These are phyloP conservation scores for Polytrichum formosum DNA, from an alignment of 225 moss, liverwort and hornwort genomes.

Conservation along the genomic window DNA sequence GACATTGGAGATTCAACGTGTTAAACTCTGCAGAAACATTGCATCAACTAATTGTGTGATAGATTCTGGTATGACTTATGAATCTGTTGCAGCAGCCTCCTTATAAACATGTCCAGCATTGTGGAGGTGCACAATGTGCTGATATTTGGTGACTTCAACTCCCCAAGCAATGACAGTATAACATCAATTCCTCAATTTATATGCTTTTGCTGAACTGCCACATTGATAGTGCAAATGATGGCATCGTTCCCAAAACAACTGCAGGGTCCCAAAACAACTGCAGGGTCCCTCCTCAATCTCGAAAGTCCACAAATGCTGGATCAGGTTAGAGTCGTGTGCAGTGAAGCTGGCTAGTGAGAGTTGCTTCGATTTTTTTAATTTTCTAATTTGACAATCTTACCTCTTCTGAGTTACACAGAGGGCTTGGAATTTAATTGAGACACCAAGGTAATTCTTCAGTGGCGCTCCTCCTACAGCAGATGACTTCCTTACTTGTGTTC, in stretches of 20 bases:
- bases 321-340: constrained; percentile 12
- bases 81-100: not conserved
- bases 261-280: constrained; percentile 4
- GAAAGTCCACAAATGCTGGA: constrained; percentile 4
- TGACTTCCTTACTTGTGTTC: not conserved
- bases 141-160: constrained; percentile 9
- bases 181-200: constrained; percentile 13
- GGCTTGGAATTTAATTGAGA: constrained; percentile 11
- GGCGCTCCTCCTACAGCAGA: too few relatives aligned
- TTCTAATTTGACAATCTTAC: constrained; percentile 8
- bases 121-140: constrained; percentile 6
- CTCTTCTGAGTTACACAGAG: constrained; percentile 7
- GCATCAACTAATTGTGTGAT: too few relatives aligned
- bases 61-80: too few relatives aligned
- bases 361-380: not conserved
- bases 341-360: constrained; percentile 15
- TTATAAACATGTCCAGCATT: constrained; percentile 3
- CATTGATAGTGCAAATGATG: constrained; percentile 14
- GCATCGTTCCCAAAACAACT: constrained; percentile 8
- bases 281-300: constrained; percentile 9
- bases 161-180: constrained; percentile 10
- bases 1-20: too few relatives aligned
- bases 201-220: not conserved
- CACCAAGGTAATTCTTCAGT: constrained; percentile 4
- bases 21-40: too few relatives aligned